Percentiles rank a stretch among this genome's conserved stretches.
These are phyloP conservation scores for Aureobasidium subglaciale DNA, from an alignment of 2,329 filamentous ascomycete species.

Conservation along the genomic window DNA sequence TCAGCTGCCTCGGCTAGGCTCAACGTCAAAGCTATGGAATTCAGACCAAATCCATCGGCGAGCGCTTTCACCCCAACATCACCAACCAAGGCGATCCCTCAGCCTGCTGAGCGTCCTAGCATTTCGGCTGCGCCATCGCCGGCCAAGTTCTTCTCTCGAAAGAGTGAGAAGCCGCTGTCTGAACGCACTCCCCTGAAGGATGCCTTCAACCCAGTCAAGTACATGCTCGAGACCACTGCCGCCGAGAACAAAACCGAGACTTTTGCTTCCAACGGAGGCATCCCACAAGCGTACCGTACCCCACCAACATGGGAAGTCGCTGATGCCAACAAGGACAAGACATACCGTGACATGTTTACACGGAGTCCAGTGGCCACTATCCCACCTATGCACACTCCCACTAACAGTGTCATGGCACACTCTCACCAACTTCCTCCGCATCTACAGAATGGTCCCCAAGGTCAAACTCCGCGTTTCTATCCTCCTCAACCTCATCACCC, in stretches of 20 bases:
- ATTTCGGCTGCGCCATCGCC: conserved; percentile 29
- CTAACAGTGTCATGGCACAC: conserved; percentile 62
- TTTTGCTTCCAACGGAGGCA: conserved; percentile 71
- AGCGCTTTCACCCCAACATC: conserved; percentile 72
- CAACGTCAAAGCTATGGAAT: conserved; percentile 63
- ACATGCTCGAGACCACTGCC: conserved; percentile 57
- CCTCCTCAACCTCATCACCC: conserved; percentile 68
- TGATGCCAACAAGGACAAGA: conserved; percentile 65
- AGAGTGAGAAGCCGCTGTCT: conserved; percentile 59
- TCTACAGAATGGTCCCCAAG: conserved; percentile 64
- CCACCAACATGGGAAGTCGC: conserved; percentile 74
- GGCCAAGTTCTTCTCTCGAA: conserved; percentile 58
- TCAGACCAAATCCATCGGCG: conserved; percentile 77
- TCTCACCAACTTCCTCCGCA: conserved; percentile 80
- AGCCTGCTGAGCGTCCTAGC: conserved; percentile 25
- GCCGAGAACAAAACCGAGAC: conserved; percentile 48
- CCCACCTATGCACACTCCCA: conserved; percentile 54
- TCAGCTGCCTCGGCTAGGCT: conserved; percentile 49
- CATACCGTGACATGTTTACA: conserved; percentile 76
- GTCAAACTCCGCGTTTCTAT: conserved; percentile 70
- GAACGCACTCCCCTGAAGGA: conserved; percentile 49
- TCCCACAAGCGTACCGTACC: conserved; percentile 78
- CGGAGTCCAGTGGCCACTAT: conserved; percentile 48
- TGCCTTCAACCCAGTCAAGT: conserved; percentile 58
- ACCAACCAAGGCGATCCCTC: conserved; percentile 41